These are phyloP conservation scores for Mortierella sp. DNA, from an alignment of 371 early-diverging fungal genomes.

Conservation along the genomic window DNA sequence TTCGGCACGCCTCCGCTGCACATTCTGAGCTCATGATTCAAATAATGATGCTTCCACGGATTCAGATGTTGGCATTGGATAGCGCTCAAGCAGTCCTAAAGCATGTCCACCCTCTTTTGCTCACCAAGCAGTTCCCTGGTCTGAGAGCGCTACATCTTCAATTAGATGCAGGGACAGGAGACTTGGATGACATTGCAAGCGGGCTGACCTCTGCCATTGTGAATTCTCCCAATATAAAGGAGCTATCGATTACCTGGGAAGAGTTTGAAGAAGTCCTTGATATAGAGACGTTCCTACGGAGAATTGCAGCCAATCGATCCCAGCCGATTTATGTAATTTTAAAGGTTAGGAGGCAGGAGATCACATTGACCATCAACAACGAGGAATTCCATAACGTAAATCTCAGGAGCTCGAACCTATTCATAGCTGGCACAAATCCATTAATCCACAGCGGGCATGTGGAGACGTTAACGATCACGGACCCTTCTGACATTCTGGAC, in stretches of 20 bases:
- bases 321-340: not conserved
- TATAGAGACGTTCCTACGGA: not conserved
- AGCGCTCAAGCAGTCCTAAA: constrained; percentile 3
- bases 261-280: constrained; percentile 1
- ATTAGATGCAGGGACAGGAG: not conserved
- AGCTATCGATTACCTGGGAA: not conserved
- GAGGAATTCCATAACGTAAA: not conserved
- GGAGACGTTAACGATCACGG: not conserved
- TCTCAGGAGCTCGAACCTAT: not conserved
- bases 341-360: not conserved
- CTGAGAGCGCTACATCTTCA: not conserved
- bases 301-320: not conserved
- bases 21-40: constrained; percentile 3
- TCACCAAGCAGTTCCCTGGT: not conserved
- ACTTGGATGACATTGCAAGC: not conserved
- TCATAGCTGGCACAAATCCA: not conserved
- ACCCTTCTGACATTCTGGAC: not conserved
- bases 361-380: not conserved
- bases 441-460: not conserved
- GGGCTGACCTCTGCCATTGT: not conserved
- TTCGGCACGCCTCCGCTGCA: not conserved
- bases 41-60: not conserved
- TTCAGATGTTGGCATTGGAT: constrained; percentile 1
- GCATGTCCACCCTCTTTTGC: not conserved
- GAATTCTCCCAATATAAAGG: not conserved